Evolutionary conservation across 495 filamentous ascomycete genomes (phyloP).

Genomic region (Tuber melanosporum): DNA sequence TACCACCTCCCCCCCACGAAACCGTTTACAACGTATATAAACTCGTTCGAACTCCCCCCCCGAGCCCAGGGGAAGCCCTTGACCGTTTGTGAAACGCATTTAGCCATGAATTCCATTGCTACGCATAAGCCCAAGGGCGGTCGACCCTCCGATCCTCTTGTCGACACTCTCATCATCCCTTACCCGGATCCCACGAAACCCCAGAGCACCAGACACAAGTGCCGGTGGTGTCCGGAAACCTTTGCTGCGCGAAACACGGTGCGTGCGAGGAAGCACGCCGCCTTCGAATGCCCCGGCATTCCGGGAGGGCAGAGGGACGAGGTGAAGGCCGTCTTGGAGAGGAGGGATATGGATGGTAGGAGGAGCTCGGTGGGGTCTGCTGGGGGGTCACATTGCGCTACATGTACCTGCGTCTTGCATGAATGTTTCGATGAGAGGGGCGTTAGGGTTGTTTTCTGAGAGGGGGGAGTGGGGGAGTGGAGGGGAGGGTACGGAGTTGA

Average conservation of each 20-base stretch:
- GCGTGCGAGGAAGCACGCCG: background rate
- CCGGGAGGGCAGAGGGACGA: background rate
- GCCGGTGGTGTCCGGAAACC: background rate
- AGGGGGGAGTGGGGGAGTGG: background rate
- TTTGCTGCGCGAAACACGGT: background rate
- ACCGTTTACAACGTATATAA: slow-evolving; percentile 6
- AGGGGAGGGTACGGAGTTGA: background rate
- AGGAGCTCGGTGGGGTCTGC: slow-evolving; percentile 5
- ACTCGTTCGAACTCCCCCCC: background rate
- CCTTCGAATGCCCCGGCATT: background rate
- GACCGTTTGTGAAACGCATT: background rate
- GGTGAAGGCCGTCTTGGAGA: background rate
- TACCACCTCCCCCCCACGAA: background rate
- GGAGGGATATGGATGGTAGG: slow-evolving; percentile 1
- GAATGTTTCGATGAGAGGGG: slow-evolving; percentile 1
- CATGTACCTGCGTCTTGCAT: background rate
- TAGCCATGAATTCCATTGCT: background rate
- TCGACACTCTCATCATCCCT: background rate
- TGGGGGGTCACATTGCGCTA: background rate
- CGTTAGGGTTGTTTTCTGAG: slow-evolving; percentile 2
- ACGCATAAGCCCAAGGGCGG: background rate
- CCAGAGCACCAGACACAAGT: background rate
- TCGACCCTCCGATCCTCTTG: background rate
- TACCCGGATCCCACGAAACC: background rate
- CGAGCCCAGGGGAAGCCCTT: background rate